Conservation (phyloP, 2,329 filamentous ascomycete genomes). For the Orbilia ellipsospora region DNA sequence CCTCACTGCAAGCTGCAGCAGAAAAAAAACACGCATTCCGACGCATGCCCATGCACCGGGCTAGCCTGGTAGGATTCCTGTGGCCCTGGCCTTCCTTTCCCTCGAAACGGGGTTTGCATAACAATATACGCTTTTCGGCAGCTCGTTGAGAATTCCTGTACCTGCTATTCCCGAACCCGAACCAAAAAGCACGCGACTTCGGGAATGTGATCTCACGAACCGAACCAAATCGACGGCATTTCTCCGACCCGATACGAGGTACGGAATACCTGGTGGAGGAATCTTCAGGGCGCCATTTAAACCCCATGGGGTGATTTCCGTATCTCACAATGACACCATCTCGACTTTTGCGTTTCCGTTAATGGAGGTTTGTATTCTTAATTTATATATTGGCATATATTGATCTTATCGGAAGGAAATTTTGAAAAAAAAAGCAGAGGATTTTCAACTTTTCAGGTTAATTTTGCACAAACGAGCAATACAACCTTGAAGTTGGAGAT, state of each 20-base stretch:
- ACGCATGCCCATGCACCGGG: conserved; percentile 35
- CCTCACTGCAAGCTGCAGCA: neutral
- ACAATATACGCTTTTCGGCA: conserved; percentile 27
- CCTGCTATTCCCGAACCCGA: conserved; percentile 33
- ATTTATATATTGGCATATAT: neutral
- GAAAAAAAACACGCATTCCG: conserved; percentile 40
- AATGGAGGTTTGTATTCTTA: conserved; percentile 30
- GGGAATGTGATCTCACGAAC: conserved; percentile 36
- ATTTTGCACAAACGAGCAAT: conserved; percentile 90
- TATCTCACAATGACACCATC: neutral
- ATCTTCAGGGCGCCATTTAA: neutral
- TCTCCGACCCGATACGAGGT: conserved; percentile 44
- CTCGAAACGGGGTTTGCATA: conserved; percentile 43
- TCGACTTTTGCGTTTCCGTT: conserved; percentile 13
- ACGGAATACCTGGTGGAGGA: neutral
- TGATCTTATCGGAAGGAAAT: neutral
- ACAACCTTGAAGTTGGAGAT: conserved; percentile 92
- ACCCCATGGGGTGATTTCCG: neutral
- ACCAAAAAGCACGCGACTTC: conserved; percentile 41
- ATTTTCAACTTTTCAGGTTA: conserved; percentile 73
- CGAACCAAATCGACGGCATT: conserved; percentile 41
- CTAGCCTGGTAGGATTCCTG: conserved; percentile 32
- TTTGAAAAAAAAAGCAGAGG: neutral
- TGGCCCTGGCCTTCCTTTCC: conserved; percentile 1
- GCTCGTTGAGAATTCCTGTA: conserved; percentile 25